These are phyloP conservation scores for Adansonia grandidieri DNA, from an alignment of 441 rosid genomes.

Conservation along the genomic window DNA sequence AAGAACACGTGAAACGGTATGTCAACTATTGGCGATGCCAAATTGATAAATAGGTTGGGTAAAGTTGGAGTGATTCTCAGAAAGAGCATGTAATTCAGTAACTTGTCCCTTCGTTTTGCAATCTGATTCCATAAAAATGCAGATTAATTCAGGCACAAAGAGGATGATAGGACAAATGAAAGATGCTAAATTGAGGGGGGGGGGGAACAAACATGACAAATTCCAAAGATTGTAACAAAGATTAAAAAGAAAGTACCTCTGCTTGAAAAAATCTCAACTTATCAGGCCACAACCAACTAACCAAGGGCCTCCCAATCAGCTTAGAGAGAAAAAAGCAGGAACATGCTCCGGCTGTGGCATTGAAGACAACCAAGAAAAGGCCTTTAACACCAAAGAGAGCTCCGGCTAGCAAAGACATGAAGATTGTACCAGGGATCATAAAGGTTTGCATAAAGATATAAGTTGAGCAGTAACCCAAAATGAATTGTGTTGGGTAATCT, in stretches of 20 bases:
- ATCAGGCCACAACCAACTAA: slow-evolving; percentile 95
- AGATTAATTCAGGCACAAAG: slow-evolving; percentile 19
- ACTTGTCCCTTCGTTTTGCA: slow-evolving; percentile 83
- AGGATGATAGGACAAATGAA: slow-evolving; percentile 10
- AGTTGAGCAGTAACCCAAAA: slow-evolving; percentile 89
- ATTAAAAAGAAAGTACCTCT: slow-evolving; percentile 53
- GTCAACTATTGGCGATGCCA: slow-evolving; percentile 97
- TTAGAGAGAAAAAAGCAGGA: slow-evolving; percentile 90
- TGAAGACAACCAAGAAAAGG: slow-evolving; percentile 82
- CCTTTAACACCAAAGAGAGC: slow-evolving; percentile 97
- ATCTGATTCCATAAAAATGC: slow-evolving; percentile 49
- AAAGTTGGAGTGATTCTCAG: slow-evolving; percentile 90
- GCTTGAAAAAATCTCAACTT: slow-evolving; percentile 86
- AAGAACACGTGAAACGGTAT: slow-evolving; percentile 96
- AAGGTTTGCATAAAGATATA: slow-evolving; percentile 99
- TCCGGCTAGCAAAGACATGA: slow-evolving; percentile 97
- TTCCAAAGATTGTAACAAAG: slow-evolving; percentile 2
- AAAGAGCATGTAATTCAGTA: slow-evolving; percentile 94
- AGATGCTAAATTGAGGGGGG: not conserved
- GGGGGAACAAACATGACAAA: not conserved
- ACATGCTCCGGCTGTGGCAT: slow-evolving; percentile 93
- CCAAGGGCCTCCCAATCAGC: slow-evolving; percentile 88
- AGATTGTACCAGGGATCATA: slow-evolving; percentile 99
- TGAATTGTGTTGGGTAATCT: slow-evolving; percentile 80
- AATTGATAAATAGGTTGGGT: slow-evolving; percentile 93